Percentiles rank a stretch among this genome's conserved stretches.
Evolutionary conservation across 306 rosid genomes (phyloP).

Genomic region (Cyamopsis tetragonoloba): DNA sequence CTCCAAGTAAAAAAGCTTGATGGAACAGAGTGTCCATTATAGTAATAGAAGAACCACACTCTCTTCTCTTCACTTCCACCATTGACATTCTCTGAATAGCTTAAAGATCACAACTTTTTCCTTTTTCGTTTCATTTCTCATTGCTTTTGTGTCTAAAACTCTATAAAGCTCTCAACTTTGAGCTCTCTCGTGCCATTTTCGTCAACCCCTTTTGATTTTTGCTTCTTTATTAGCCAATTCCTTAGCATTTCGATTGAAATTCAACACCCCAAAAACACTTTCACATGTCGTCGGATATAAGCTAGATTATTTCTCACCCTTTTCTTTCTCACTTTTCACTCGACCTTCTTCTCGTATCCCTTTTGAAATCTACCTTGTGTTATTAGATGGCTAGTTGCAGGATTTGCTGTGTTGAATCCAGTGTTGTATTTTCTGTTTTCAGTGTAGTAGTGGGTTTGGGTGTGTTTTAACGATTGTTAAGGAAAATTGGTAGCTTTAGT

Average conservation of each 20-base stretch:
- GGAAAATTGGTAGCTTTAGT: constrained; percentile 29
- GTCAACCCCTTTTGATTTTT: neutral
- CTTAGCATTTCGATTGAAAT: neutral
- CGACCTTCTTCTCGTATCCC: neutral
- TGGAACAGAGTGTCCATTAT: constrained; percentile 30
- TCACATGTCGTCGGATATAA: constrained; percentile 91
- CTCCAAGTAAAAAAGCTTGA: constrained; percentile 17
- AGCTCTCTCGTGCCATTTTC: neutral
- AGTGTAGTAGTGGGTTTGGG: constrained; percentile 17
- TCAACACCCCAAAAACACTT: neutral
- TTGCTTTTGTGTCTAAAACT: constrained; percentile 6
- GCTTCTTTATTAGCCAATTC: neutral
- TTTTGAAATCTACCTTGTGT: neutral
- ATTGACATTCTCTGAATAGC: constrained; percentile 33
- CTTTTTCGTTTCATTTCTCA: constrained; percentile 10
- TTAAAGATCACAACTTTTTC: constrained; percentile 22
- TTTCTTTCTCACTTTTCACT: neutral
- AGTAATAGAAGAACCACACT: constrained; percentile 13
- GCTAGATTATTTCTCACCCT: constrained; percentile 39
- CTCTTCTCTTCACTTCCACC: constrained; percentile 7
- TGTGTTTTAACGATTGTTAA: constrained; percentile 10
- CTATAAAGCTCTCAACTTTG: constrained; percentile 28
- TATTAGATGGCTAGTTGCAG: constrained; percentile 40
- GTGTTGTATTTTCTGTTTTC: neutral
- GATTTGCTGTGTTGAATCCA: constrained; percentile 10